Percentiles rank a stretch among this genome's conserved stretches.
These are phyloP conservation scores for Cercospora beticola DNA, from an alignment of 2,329 filamentous ascomycete species.

Conservation along the genomic window DNA sequence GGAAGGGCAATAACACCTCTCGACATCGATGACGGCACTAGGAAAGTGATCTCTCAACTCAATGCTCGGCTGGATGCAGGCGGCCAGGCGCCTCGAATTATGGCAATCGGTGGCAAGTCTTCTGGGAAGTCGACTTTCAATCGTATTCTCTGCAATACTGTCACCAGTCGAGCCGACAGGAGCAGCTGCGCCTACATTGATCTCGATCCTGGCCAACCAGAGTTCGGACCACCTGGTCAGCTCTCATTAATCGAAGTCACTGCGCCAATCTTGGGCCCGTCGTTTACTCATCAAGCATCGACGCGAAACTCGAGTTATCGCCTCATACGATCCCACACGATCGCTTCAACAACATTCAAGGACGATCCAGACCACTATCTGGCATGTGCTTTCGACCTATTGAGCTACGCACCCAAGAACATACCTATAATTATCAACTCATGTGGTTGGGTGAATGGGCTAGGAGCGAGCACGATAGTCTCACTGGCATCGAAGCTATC, in stretches of 20 bases:
- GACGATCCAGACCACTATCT: conserved; percentile 67
- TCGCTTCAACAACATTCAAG: conserved; percentile 65
- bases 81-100: conserved; percentile 41
- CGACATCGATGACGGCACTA: conserved; percentile 31
- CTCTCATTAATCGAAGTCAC: conserved; percentile 65
- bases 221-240: conserved; percentile 69
- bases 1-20: conserved; percentile 31
- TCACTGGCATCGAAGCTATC: conserved; percentile 56
- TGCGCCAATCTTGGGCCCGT: conserved; percentile 62
- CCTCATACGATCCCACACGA: conserved; percentile 62
- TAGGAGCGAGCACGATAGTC: conserved; percentile 64
- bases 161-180: conserved; percentile 53
- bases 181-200: conserved; percentile 60
- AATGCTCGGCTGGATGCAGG: conserved; percentile 36
- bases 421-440: conserved; percentile 70
- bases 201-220: conserved; percentile 74
- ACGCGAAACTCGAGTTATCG: conserved; percentile 30
- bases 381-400: conserved; percentile 63
- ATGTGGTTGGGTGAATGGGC: conserved; percentile 70
- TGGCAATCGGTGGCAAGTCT: conserved; percentile 69
- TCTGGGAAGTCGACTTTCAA: conserved; percentile 76
- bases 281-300: conserved; percentile 62
- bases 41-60: conserved; percentile 44
- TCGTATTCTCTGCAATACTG: conserved; percentile 63
- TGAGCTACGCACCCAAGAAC: conserved; percentile 52